These are phyloP conservation scores for Mortierella sp. DNA, from an alignment of 371 early-diverging fungal genomes.

Conservation along the genomic window DNA sequence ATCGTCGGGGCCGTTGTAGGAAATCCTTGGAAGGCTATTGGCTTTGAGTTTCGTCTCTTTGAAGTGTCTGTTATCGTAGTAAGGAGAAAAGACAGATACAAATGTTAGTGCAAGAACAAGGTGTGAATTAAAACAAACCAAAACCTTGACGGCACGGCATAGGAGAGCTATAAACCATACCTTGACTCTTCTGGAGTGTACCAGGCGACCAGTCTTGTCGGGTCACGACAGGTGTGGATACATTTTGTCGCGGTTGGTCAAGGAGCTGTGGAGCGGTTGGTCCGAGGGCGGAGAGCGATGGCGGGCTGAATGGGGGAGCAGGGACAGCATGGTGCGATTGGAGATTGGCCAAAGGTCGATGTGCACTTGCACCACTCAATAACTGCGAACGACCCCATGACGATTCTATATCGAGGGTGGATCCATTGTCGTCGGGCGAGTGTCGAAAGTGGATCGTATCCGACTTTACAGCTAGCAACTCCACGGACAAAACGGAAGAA, in stretches of 20 bases:
- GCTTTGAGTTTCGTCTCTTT: slow-evolving; percentile 1
- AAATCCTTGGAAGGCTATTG: not conserved
- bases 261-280: not conserved
- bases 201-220: not conserved
- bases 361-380: not conserved
- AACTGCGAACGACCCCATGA: not conserved
- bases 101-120: not conserved
- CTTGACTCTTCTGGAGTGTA: not conserved
- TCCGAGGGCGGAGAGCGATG: not conserved
- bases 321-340: not conserved
- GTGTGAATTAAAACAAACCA: not conserved
- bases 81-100: not conserved
- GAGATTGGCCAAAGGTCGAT: not conserved
- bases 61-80: not conserved
- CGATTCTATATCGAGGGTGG: not conserved
- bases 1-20: not conserved
- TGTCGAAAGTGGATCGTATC: not conserved
- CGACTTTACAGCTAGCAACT: not conserved
- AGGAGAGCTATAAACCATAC: not conserved
- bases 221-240: not conserved
- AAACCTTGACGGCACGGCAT: not conserved
- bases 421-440: not conserved
- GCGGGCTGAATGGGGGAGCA: not conserved
- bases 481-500: not conserved
- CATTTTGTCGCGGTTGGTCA: not conserved